Evolutionary conservation across 2,329 filamentous ascomycete genomes (phyloP).

Genomic region (Trichophyton schoenleinii): DNA sequence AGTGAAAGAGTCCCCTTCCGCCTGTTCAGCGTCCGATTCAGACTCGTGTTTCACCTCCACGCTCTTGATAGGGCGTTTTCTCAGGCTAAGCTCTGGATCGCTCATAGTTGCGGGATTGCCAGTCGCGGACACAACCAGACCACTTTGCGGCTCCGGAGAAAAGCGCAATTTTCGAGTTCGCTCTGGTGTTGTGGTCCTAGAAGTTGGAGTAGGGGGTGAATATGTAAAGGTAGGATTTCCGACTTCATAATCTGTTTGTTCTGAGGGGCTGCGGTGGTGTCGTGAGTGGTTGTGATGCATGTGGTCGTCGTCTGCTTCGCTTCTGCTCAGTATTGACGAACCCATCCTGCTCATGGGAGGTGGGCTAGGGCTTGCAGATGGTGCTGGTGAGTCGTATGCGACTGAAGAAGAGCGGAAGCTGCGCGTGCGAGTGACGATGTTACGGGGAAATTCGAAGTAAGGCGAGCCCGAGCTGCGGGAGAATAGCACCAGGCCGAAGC

Average conservation of each 20-base stretch:
- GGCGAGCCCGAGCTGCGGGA: slow-evolving; percentile 31
- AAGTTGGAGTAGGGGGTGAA: slow-evolving; percentile 30
- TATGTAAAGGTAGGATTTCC: slow-evolving; percentile 25
- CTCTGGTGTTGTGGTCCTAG: slow-evolving; percentile 14
- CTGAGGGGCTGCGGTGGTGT: slow-evolving; percentile 1
- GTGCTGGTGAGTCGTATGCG: slow-evolving; percentile 19
- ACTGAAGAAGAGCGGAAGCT: slow-evolving; percentile 30
- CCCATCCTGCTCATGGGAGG: slow-evolving; percentile 7
- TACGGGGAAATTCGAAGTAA: slow-evolving; percentile 37
- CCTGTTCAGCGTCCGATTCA: background rate
- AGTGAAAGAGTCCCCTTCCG: background rate
- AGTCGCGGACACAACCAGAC: background rate
- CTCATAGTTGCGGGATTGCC: background rate
- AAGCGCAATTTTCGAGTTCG: background rate
- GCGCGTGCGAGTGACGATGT: slow-evolving; percentile 34
- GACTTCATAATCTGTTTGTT: slow-evolving; percentile 8
- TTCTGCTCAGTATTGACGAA: background rate
- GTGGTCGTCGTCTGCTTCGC: background rate
- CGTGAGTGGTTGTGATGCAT: background rate
- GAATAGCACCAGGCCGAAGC: slow-evolving; percentile 79
- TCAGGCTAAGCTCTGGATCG: background rate
- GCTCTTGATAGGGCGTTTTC: background rate
- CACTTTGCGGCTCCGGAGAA: background rate
- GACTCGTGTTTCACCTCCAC: background rate
- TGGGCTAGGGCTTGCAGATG: slow-evolving; percentile 27